These are phyloP conservation scores for Collybia sp. DNA, from an alignment of 768 basidiomycete species.

Conservation along the genomic window DNA sequence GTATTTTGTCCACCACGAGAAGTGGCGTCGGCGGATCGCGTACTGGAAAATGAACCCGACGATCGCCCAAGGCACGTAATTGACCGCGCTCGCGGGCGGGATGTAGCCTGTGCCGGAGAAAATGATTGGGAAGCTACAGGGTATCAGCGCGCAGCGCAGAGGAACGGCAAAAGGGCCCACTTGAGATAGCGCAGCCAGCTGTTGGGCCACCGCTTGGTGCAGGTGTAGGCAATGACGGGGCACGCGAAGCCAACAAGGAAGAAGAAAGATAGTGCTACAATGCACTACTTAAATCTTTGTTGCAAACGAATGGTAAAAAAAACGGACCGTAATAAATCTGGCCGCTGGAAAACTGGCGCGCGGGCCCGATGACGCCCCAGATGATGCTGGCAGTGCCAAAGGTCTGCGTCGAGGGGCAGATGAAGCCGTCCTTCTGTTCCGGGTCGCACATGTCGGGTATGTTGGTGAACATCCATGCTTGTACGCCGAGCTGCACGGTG, in stretches of 20 bases:
- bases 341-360: slow-evolving; percentile 62
- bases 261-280: slow-evolving; percentile 54
- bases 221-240: slow-evolving; percentile 50
- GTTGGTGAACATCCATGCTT: slow-evolving; percentile 73
- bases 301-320: not conserved
- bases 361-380: slow-evolving; percentile 81
- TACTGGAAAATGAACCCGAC: slow-evolving; percentile 67
- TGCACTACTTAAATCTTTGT: slow-evolving; percentile 9
- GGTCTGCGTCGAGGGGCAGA: slow-evolving; percentile 64
- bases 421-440: slow-evolving; percentile 57
- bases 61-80: slow-evolving; percentile 65
- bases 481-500: slow-evolving; percentile 72
- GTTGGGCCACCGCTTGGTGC: slow-evolving; percentile 58
- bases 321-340: slow-evolving; percentile 48
- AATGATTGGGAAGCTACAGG: slow-evolving; percentile 43
- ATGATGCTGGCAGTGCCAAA: slow-evolving; percentile 80
- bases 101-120: slow-evolving; percentile 58
- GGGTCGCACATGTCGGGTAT: slow-evolving; percentile 55
- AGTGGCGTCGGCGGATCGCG: slow-evolving; percentile 51
- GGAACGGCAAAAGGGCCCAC: slow-evolving; percentile 26
- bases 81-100: slow-evolving; percentile 63
- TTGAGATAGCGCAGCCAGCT: slow-evolving; percentile 59
- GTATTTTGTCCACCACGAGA: slow-evolving; percentile 70
- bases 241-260: slow-evolving; percentile 72
- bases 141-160: not conserved